Evolutionary conservation across 2,329 filamentous ascomycete species (phyloP).

Genomic region (Polychaeton citri): DNA sequence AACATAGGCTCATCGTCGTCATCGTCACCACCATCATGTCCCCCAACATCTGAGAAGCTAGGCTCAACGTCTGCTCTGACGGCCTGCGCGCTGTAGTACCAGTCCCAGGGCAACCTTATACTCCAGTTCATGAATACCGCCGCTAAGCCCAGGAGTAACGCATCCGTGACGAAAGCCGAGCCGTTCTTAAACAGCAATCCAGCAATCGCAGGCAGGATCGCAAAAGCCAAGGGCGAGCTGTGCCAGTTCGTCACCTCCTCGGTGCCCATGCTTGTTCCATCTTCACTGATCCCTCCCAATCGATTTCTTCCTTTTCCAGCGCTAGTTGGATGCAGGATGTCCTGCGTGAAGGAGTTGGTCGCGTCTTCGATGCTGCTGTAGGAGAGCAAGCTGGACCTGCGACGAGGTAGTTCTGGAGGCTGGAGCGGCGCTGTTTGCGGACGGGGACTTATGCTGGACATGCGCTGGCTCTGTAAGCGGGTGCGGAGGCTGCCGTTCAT

Average conservation of each 20-base stretch:
- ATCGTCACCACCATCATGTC: slow-evolving; percentile 4
- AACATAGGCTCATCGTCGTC: slow-evolving; percentile 2
- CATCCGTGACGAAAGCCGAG: slow-evolving; percentile 67
- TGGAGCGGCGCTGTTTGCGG: not conserved
- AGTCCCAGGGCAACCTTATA: slow-evolving; percentile 72
- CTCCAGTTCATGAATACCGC: slow-evolving; percentile 88
- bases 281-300: slow-evolving; percentile 1
- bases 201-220: slow-evolving; percentile 71
- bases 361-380: slow-evolving; percentile 59
- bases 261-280: slow-evolving; percentile 9
- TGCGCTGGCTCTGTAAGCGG: too few species aligned
- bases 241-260: slow-evolving; percentile 58
- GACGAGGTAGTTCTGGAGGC: slow-evolving; percentile 23
- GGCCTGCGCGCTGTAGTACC: slow-evolving; percentile 38
- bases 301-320: slow-evolving; percentile 20
- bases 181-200: slow-evolving; percentile 79
- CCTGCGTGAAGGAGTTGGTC: slow-evolving; percentile 53
- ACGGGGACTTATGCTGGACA: too few species aligned
- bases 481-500: too few species aligned
- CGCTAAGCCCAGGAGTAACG: slow-evolving; percentile 66
- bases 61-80: slow-evolving; percentile 10
- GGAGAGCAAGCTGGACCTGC: slow-evolving; percentile 67
- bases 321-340: slow-evolving; percentile 47
- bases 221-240: slow-evolving; percentile 68
- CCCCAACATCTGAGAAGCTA: slow-evolving; percentile 2